Base-by-base conservation (phyloP, 345 rosid genomes). In the Acer saccharum region DNA sequence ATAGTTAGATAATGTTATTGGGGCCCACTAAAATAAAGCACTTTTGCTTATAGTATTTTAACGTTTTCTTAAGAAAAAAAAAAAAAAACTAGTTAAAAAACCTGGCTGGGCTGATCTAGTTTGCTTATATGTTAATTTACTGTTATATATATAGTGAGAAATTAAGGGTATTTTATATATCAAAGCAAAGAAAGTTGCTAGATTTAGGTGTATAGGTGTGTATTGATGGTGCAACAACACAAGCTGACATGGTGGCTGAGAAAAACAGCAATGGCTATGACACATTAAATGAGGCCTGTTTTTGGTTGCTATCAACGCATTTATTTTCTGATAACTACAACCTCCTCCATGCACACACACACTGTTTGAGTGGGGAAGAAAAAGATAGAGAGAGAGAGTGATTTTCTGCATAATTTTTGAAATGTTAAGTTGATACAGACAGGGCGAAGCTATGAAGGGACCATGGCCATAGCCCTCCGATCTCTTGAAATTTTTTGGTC, bases 241-340 rank as follows among this genome's bases (percentile, higher is more conserved):
- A 64, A 72, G 78, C 84, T 79, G 86, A 81, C 81, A 81, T 43
- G 71, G 2, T 80, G 69, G 77, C 70, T 57, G 5, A 25, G 71
- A 44, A 66, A 48, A 71, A 13, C 73, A 43, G 81, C 73, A 68
- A 77, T 73, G 75, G 74, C 61, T 66, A 69, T 61, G 71, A 21
- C 68, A 50, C 76, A 83, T 83, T 86, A 77, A 84, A 84, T 78
- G 81, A 62, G 67, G 68, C 69, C 83, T 82, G 78, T 43, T 73
- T 75, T 63, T 60, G 75, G 81, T 83, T 78, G 87, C 84, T 80
- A 69, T 74, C 89, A 25, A 62, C 72, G 81, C 86, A 83, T 85
- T 80, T 71, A 81, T 63, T 71, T 69, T 65, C 48, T 79, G 73
- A 32, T 80, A 61, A 50, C 80, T 82, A 65, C 79, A 43, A 16